phyloP scores from a whole-genome alignment of 257 asterid species.

The Lavandula angustifolia region DNA sequence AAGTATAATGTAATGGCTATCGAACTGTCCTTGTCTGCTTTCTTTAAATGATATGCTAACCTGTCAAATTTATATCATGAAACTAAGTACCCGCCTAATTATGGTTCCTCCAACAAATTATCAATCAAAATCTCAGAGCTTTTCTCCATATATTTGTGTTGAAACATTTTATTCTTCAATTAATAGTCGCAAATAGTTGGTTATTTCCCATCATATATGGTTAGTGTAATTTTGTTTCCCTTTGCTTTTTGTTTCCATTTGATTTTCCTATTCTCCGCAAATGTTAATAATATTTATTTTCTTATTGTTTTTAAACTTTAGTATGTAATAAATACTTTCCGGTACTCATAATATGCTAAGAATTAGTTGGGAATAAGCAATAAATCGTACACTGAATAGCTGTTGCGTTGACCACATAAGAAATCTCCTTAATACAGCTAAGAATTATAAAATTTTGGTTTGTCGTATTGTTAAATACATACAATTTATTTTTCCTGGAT shows the following conservation, averaged over 20 bases:
- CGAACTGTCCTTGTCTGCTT: not conserved
- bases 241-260: not conserved
- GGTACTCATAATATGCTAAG: constrained; percentile 11
- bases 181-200: not conserved
- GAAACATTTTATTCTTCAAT: not conserved
- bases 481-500: not conserved
- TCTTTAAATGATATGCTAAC: not conserved
- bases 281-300: not conserved
- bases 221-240: not conserved
- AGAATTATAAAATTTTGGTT: not conserved
- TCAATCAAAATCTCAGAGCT: not conserved
- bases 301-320: not conserved
- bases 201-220: not conserved
- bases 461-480: not conserved
- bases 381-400: not conserved
- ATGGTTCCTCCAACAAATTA: not conserved
- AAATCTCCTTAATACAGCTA: not conserved
- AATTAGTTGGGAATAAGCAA: constrained; percentile 9
- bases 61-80: not conserved
- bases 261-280: not conserved
- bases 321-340: not conserved
- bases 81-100: not conserved
- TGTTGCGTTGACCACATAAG: not conserved
- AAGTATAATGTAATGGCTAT: no score
- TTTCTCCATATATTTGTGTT: not conserved